Percentiles rank a stretch among this genome's conserved stretches.
Evolutionary conservation across 768 basidiomycete species (phyloP).

Genomic region (Serendipita indica): DNA sequence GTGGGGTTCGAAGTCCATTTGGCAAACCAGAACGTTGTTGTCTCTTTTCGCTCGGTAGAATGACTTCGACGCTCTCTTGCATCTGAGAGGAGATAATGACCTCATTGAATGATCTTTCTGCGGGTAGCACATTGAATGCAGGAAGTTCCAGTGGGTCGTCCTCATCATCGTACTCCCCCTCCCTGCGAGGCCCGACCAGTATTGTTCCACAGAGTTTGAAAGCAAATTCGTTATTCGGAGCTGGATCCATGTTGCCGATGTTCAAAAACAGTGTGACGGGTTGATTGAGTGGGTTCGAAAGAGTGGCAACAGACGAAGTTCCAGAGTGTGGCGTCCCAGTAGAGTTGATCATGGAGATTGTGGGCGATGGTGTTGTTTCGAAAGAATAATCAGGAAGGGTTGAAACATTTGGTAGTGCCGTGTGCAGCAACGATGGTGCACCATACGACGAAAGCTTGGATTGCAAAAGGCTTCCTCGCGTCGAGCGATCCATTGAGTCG

Average conservation of each 20-base stretch:
- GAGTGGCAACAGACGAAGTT: slow-evolving; percentile 11
- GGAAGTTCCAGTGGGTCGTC: slow-evolving; percentile 46
- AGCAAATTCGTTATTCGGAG: slow-evolving; percentile 46
- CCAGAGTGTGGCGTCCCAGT: slow-evolving; percentile 22
- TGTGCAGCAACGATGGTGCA: slow-evolving; percentile 51
- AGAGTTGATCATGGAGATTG: slow-evolving; percentile 28
- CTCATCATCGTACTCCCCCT: slow-evolving; percentile 21
- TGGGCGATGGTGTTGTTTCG: slow-evolving; percentile 39
- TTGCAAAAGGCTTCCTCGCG: neutral
- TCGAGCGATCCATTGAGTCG: neutral
- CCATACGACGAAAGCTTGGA: neutral
- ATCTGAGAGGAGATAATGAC: slow-evolving; percentile 43
- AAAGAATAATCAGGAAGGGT: slow-evolving; percentile 62
- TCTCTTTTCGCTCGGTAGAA: slow-evolving; percentile 37
- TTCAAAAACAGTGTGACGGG: slow-evolving; percentile 65
- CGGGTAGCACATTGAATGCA: slow-evolving; percentile 50
- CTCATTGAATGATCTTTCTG: slow-evolving; percentile 43
- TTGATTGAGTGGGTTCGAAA: slow-evolving; percentile 32
- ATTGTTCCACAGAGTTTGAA: slow-evolving; percentile 55
- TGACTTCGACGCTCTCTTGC: slow-evolving; percentile 41
- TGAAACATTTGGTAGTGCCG: slow-evolving; percentile 46
- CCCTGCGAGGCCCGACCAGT: slow-evolving; percentile 29
- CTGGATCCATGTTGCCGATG: slow-evolving; percentile 59
- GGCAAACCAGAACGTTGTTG: slow-evolving; percentile 35
- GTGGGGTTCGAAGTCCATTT: slow-evolving; percentile 37